These are phyloP conservation scores for Ammopiptanthus mongolicus DNA, from an alignment of 306 rosid genomes.

Conservation along the genomic window DNA sequence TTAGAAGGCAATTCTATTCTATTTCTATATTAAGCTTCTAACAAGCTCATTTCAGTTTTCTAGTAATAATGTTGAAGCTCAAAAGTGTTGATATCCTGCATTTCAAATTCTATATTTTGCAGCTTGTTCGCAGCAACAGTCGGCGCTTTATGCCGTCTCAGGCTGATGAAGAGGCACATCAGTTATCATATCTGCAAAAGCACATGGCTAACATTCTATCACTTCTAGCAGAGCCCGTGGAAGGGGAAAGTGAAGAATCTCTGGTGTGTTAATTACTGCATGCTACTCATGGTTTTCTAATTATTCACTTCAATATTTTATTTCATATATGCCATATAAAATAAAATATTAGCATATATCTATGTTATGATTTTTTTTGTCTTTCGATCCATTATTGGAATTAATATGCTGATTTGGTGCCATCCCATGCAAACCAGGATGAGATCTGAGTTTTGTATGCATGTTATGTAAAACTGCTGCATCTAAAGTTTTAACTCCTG, in stretches of 20 bases:
- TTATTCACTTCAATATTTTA: not conserved
- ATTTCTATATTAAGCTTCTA: not conserved
- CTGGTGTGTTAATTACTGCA: slow-evolving; percentile 56
- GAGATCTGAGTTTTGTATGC: not conserved
- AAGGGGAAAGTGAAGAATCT: slow-evolving; percentile 75
- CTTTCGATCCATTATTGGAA: slow-evolving; percentile 1
- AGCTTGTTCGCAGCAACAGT: slow-evolving; percentile 97
- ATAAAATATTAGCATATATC: not conserved
- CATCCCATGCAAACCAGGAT: not conserved
- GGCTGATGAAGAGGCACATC: slow-evolving; percentile 92
- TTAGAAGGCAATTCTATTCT: not conserved
- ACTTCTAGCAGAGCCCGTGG: slow-evolving; percentile 75
- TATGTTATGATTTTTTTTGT: not conserved
- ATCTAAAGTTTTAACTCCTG: not conserved
- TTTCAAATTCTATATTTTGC: slow-evolving; percentile 26
- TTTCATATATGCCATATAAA: not conserved
- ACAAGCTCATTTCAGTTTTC: slow-evolving; percentile 8
- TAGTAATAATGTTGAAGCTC: not conserved
- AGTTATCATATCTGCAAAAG: slow-evolving; percentile 80
- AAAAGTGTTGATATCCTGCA: not conserved
- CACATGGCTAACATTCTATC: slow-evolving; percentile 76
- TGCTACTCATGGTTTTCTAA: not conserved
- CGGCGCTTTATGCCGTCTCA: slow-evolving; percentile 81
- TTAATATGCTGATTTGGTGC: not conserved
- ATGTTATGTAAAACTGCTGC: not conserved